Conservation (phyloP, 495 filamentous ascomycete species). For the Tuber indicum region DNA sequence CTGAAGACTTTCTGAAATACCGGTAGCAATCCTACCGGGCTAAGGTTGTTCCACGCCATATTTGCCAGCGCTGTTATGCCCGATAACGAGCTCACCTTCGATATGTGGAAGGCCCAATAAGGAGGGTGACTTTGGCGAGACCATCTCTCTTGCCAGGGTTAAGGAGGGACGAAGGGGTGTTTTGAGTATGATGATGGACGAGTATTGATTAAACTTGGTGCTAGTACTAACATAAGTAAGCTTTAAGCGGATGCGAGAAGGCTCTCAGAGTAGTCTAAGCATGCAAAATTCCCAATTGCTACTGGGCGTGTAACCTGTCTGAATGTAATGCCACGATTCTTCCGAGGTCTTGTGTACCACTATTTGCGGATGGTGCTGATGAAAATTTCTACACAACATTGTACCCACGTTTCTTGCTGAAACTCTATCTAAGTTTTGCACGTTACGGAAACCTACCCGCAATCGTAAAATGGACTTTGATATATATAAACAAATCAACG, state of each 20-base stretch:
- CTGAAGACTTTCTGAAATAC: constrained; percentile 60
- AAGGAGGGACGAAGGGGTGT: constrained; percentile 58
- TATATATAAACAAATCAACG: not conserved
- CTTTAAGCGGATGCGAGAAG: not conserved
- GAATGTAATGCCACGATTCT: not conserved
- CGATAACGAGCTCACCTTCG: constrained; percentile 61
- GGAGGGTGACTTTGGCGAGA: constrained; percentile 69
- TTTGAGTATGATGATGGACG: constrained; percentile 66
- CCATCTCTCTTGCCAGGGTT: constrained; percentile 66
- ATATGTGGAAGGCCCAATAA: constrained; percentile 57
- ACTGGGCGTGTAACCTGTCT: not conserved
- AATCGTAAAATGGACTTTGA: not conserved
- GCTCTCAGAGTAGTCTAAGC: not conserved
- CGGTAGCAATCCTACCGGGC: constrained; percentile 62
- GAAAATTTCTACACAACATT: not conserved
- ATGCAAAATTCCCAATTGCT: not conserved
- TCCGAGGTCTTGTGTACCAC: not conserved
- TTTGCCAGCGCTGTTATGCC: constrained; percentile 79
- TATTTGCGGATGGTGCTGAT: not conserved
- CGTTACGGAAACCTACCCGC: not conserved
- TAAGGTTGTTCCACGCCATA: constrained; percentile 79
- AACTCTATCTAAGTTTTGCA: not conserved
- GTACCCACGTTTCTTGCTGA: not conserved
- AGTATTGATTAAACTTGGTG: constrained; percentile 62
- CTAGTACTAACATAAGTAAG: constrained; percentile 21